Evolutionary conservation across 495 filamentous ascomycete species (phyloP).

Genomic region (Lindgomyces ingoldianus): DNA sequence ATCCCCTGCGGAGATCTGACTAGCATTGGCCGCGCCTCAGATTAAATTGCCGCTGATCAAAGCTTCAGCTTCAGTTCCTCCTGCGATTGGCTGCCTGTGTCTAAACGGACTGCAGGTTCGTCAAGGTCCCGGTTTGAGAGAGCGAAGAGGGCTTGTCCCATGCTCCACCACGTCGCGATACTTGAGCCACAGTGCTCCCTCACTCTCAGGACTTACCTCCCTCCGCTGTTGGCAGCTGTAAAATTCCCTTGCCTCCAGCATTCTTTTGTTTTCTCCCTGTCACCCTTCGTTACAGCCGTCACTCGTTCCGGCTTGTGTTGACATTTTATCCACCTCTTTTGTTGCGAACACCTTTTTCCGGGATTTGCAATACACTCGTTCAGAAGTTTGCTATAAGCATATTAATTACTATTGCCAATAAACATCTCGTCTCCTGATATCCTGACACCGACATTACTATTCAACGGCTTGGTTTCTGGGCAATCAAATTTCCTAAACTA

Average conservation of each 20-base stretch:
- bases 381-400: not conserved
- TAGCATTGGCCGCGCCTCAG: slow-evolving; percentile 13
- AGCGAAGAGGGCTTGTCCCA: not conserved
- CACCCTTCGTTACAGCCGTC: slow-evolving; percentile 9
- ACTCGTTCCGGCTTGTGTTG: slow-evolving; percentile 21
- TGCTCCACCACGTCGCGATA: not conserved
- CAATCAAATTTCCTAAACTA: too few species aligned
- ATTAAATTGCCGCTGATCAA: slow-evolving; percentile 19
- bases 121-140: not conserved
- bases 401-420: not conserved
- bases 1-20: not conserved
- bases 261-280: slow-evolving; percentile 9
- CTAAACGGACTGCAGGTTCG: not conserved
- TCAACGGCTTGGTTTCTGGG: too few species aligned
- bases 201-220: not conserved
- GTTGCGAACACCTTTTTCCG: not conserved
- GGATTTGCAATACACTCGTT: slow-evolving; percentile 9
- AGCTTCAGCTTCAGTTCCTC: not conserved
- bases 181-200: not conserved
- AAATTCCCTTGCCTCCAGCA: slow-evolving; percentile 19
- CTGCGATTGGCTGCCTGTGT: slow-evolving; percentile 2
- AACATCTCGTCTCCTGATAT: not conserved
- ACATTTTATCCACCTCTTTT: not conserved
- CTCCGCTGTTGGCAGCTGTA: slow-evolving; percentile 16
- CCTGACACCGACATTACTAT: too few species aligned